phyloP scores from a whole-genome alignment of 768 basidiomycete species.

The Omphalotus guepiniiformis region DNA sequence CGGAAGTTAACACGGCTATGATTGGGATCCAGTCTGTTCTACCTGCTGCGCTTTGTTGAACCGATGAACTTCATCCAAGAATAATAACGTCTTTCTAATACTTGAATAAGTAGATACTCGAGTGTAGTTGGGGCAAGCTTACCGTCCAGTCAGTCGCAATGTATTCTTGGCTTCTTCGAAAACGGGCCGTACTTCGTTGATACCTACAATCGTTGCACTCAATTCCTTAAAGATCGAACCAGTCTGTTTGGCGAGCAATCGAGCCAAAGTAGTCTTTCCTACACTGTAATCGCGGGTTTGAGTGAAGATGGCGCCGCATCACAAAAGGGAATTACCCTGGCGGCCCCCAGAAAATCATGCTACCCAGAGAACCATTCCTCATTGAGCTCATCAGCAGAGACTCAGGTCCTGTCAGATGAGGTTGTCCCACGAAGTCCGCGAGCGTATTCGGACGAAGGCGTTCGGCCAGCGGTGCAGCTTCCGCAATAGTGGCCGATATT shows the following conservation, averaged over 20 bases:
- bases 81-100: constrained; percentile 66
- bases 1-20: background rate
- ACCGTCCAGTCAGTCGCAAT: constrained; percentile 64
- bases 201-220: constrained; percentile 65
- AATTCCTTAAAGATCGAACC: constrained; percentile 69
- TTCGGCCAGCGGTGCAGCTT: constrained; percentile 63
- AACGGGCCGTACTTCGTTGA: constrained; percentile 66
- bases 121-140: constrained; percentile 9
- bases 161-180: constrained; percentile 73
- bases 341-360: constrained; percentile 72
- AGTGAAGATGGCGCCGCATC: background rate
- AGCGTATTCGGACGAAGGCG: constrained; percentile 60
- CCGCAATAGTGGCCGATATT: constrained; percentile 19
- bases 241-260: constrained; percentile 58
- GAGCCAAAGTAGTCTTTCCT: constrained; percentile 74
- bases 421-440: constrained; percentile 70
- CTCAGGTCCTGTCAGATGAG: constrained; percentile 52
- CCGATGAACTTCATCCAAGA: constrained; percentile 83
- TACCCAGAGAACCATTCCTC: constrained; percentile 48
- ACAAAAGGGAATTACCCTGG: constrained; percentile 46
- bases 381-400: constrained; percentile 53
- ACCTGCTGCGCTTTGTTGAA: constrained; percentile 73
- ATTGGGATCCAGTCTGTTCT: background rate
- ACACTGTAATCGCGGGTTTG: constrained; percentile 33
- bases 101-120: constrained; percentile 7